phyloP scores from a whole-genome alignment of 1,139 yeast species.

The Pichia sp. region DNA sequence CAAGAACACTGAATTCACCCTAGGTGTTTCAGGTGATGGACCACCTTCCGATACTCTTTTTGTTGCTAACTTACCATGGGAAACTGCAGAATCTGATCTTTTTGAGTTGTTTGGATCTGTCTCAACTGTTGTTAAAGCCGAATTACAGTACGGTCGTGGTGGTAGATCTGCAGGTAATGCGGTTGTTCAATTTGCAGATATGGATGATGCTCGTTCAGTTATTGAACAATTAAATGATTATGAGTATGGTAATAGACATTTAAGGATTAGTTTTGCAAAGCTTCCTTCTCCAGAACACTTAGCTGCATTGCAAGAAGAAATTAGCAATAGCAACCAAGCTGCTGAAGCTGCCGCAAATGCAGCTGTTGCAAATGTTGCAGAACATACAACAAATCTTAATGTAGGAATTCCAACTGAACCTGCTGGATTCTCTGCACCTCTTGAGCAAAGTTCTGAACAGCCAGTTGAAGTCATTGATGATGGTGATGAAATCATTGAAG shows the following conservation, averaged over 20 bases:
- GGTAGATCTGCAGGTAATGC: constrained; percentile 82
- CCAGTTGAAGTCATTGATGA: constrained; percentile 13
- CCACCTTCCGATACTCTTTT: constrained; percentile 56
- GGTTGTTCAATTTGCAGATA: constrained; percentile 69
- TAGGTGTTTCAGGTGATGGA: constrained; percentile 61
- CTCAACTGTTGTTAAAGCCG: constrained; percentile 73
- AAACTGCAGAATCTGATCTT: constrained; percentile 80
- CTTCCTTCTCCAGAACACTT: constrained; percentile 16
- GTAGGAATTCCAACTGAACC: neutral
- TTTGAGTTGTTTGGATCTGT: constrained; percentile 82
- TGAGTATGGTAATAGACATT: constrained; percentile 75
- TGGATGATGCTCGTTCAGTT: constrained; percentile 68
- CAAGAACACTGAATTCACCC: constrained; percentile 52
- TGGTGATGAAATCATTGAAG: constrained; percentile 26
- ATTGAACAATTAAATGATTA: constrained; percentile 70
- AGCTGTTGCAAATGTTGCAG: constrained; percentile 1
- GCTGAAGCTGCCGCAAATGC: constrained; percentile 33
- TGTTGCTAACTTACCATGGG: constrained; percentile 80
- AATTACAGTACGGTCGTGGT: constrained; percentile 55
- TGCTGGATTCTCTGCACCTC: neutral
- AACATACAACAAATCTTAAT: neutral
- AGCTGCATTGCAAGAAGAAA: constrained; percentile 14
- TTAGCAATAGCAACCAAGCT: constrained; percentile 43
- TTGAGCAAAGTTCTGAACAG: neutral
- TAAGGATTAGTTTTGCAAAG: constrained; percentile 59